A percentile compares a stretch with the other conserved stretches of the same genome.
Evolutionary conservation across 1,139 yeast genomes (phyloP).

Genomic region (Geotrichum fermentans): DNA sequence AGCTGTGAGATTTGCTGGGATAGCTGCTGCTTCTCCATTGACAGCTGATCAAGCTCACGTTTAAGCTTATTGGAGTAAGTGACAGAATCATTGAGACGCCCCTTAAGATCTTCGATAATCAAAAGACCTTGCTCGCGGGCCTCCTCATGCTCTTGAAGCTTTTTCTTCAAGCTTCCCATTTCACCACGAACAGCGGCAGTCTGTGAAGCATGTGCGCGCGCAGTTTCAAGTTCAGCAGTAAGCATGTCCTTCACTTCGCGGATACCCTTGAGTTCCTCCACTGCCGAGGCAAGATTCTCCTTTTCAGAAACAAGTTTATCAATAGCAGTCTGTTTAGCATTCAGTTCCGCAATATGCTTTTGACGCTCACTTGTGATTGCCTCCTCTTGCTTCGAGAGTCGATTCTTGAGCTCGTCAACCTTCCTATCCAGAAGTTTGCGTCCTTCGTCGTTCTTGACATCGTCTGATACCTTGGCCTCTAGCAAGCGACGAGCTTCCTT

Average conservation of each 20-base stretch:
- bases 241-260: constrained; percentile 26
- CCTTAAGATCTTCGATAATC: constrained; percentile 18
- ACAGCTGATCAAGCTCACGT: constrained; percentile 15
- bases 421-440: constrained; percentile 27
- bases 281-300: constrained; percentile 22
- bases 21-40: constrained; percentile 18
- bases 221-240: constrained; percentile 26
- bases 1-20: constrained; percentile 25
- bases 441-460: constrained; percentile 27
- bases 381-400: constrained; percentile 31
- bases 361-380: constrained; percentile 25
- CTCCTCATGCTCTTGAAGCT: constrained; percentile 35
- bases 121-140: constrained; percentile 11
- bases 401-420: constrained; percentile 25
- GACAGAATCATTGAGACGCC: constrained; percentile 18
- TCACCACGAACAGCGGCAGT: constrained; percentile 25
- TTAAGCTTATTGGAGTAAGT: constrained; percentile 18
- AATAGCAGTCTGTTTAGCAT: constrained; percentile 29
- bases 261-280: constrained; percentile 20
- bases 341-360: constrained; percentile 27
- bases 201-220: constrained; percentile 25
- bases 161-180: constrained; percentile 41
- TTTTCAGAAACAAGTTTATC: constrained; percentile 26
- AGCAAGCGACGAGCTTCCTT: constrained; percentile 29
- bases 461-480: constrained; percentile 31